These are phyloP conservation scores for Ceratocystis diversiconidia DNA, from an alignment of 2,329 filamentous ascomycete genomes.

Conservation along the genomic window DNA sequence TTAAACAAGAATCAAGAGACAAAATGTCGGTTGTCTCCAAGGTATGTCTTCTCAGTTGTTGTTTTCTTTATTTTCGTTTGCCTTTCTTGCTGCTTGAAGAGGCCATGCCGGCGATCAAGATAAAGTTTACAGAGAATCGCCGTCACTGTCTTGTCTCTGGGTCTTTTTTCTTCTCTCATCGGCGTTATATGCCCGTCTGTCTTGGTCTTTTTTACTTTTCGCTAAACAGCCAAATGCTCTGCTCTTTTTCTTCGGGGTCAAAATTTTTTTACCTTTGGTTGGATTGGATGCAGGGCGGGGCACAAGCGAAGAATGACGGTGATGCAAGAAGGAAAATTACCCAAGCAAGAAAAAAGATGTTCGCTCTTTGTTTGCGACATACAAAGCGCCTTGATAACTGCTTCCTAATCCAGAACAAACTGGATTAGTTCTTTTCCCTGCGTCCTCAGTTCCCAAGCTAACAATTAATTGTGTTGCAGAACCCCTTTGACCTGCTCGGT, in stretches of 20 bases:
- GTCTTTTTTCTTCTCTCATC: not conserved
- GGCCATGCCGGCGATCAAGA: not conserved
- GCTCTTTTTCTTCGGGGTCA: not conserved
- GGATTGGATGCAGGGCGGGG: not conserved
- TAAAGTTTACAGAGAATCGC: no score
- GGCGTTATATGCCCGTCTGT: not conserved
- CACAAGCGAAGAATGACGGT: not conserved
- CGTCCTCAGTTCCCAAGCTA: not conserved
- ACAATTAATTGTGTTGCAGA: slow-evolving; percentile 38
- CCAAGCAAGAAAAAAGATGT: no score
- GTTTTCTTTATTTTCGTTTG: not conserved
- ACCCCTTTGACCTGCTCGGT: slow-evolving; percentile 98
- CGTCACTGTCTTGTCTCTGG: not conserved
- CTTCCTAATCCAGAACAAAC: no score
- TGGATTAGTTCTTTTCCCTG: no score
- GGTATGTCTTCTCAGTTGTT: slow-evolving; percentile 30
- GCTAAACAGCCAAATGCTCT: not conserved
- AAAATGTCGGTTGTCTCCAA: slow-evolving; percentile 50
- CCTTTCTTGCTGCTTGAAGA: not conserved
- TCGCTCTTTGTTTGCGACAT: no score
- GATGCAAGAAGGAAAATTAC: not conserved
- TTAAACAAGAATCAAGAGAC: slow-evolving; percentile 30
- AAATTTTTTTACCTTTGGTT: not conserved
- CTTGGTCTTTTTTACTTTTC: not conserved
- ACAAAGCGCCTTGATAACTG: no score